Evolutionary conservation across 345 rosid species (phyloP).

Genomic region (Trapa bicornis): DNA sequence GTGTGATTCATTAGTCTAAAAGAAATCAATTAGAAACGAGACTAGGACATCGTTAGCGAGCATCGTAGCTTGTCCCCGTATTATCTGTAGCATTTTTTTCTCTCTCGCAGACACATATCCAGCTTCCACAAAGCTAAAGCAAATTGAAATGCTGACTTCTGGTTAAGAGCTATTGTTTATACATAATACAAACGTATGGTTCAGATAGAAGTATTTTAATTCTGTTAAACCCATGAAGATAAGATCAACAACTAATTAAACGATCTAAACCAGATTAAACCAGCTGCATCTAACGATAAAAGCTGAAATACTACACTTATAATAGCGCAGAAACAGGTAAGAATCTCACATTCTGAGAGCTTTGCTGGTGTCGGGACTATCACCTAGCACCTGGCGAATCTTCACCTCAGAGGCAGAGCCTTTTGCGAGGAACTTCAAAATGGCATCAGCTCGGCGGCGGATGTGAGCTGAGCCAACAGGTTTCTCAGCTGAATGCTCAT

Average conservation of each 20-base stretch:
- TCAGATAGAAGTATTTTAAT: not conserved
- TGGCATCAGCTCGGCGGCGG: constrained; percentile 57
- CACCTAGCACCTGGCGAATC: constrained; percentile 67
- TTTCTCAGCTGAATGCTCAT: constrained; percentile 16
- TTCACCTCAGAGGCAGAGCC: constrained; percentile 53
- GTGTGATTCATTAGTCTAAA: not conserved
- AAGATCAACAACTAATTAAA: not conserved
- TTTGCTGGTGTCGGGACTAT: constrained; percentile 96
- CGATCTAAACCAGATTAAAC: not conserved
- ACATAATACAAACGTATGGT: not conserved
- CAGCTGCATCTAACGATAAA: not conserved
- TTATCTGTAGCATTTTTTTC: not conserved
- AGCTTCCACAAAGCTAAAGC: not conserved
- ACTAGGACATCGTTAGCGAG: not conserved
- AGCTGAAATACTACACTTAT: not conserved
- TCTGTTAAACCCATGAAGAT: not conserved
- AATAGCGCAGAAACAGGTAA: constrained; percentile 1
- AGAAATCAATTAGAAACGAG: not conserved
- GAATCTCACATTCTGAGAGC: constrained; percentile 68
- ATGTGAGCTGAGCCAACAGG: constrained; percentile 29
- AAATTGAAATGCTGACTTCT: not conserved
- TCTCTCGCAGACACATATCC: not conserved
- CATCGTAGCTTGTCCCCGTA: not conserved
- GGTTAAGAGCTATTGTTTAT: not conserved
- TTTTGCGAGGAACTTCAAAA: constrained; percentile 54